Percentiles rank a stretch among this genome's conserved stretches.
phyloP scores from a whole-genome alignment of 2,329 filamentous ascomycete species.

The Fusarium buxicola region DNA sequence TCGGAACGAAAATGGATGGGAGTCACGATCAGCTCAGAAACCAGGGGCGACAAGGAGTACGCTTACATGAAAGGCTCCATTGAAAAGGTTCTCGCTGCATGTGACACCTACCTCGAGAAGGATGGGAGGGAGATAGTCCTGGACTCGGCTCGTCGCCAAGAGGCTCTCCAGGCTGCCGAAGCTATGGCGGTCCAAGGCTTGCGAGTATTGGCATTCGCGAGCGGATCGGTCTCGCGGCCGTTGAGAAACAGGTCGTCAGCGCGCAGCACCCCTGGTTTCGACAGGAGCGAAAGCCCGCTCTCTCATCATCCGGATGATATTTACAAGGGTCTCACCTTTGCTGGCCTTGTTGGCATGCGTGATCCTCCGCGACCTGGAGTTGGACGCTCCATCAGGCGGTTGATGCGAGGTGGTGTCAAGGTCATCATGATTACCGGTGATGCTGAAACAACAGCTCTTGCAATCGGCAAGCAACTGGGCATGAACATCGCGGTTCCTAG shows the following conservation, averaged over 20 bases:
- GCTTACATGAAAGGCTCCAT: conserved; percentile 97
- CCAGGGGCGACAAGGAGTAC: conserved; percentile 75
- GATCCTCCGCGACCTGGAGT: conserved; percentile 94
- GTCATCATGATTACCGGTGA: conserved; percentile 99
- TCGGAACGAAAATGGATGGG: conserved; percentile 99
- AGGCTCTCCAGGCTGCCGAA: conserved; percentile 83
- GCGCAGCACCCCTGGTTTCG: conserved; percentile 64
- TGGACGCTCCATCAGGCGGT: conserved; percentile 84
- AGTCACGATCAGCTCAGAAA: conserved; percentile 78
- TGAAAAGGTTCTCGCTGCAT: conserved; percentile 85
- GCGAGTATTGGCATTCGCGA: conserved; percentile 92
- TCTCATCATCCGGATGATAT: conserved; percentile 71
- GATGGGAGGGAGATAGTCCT: conserved; percentile 89
- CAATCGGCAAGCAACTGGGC: conserved; percentile 93
- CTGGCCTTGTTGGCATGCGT: conserved; percentile 95
- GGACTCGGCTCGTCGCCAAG: conserved; percentile 78
- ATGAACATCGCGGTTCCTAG: conserved; percentile 78
- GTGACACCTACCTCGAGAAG: conserved; percentile 88
- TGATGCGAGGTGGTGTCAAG: conserved; percentile 95
- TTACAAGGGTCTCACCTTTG: conserved; percentile 88
- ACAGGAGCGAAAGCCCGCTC: conserved; percentile 53
- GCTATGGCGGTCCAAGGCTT: conserved; percentile 90
- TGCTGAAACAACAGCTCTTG: conserved; percentile 92
- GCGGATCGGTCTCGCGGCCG: conserved; percentile 72
- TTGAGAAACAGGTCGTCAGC: conserved; percentile 56